A percentile compares a stretch with the other conserved stretches of the same genome.
These are phyloP conservation scores for Candida piceae DNA, from an alignment of 805 yeast genomes.

Conservation along the genomic window DNA sequence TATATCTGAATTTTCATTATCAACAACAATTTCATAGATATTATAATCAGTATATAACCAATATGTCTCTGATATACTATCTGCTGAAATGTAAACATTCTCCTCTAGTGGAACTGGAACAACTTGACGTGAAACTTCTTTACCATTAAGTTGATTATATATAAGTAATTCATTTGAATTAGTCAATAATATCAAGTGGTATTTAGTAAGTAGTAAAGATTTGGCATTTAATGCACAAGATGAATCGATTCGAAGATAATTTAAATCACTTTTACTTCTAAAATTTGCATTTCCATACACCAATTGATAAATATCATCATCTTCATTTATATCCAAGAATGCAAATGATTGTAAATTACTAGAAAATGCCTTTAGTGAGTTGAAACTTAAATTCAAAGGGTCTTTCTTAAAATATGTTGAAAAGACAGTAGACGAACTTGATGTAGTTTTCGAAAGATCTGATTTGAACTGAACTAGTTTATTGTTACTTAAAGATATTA, in stretches of 20 bases:
- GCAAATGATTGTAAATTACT: constrained; percentile 13
- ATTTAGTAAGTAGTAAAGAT: constrained; percentile 45
- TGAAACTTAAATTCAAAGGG: constrained; percentile 18
- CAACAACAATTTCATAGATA: constrained; percentile 68
- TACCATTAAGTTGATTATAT: constrained; percentile 48
- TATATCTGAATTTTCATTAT: constrained; percentile 65
- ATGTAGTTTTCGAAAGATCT: constrained; percentile 6
- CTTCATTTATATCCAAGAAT: constrained; percentile 19
- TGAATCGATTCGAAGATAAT: constrained; percentile 9
- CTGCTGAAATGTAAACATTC: constrained; percentile 45
- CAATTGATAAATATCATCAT: constrained; percentile 11
- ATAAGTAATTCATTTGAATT: constrained; percentile 36
- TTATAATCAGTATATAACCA: constrained; percentile 66
- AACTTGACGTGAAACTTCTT: constrained; percentile 36
- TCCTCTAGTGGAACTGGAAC: constrained; percentile 28
- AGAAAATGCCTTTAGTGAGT: constrained; percentile 8
- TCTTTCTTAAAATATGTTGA: constrained; percentile 17
- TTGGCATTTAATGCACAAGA: constrained; percentile 16
- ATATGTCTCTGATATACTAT: constrained; percentile 48
- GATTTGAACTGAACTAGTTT: constrained; percentile 12
- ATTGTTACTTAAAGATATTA: constrained; percentile 11
- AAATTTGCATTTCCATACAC: constrained; percentile 17
- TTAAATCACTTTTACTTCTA: constrained; percentile 19
- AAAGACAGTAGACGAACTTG: constrained; percentile 6
- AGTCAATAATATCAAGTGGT: constrained; percentile 46